Evolutionary conservation across 805 yeast species (phyloP).

Genomic region (Ogataea kodamae): DNA sequence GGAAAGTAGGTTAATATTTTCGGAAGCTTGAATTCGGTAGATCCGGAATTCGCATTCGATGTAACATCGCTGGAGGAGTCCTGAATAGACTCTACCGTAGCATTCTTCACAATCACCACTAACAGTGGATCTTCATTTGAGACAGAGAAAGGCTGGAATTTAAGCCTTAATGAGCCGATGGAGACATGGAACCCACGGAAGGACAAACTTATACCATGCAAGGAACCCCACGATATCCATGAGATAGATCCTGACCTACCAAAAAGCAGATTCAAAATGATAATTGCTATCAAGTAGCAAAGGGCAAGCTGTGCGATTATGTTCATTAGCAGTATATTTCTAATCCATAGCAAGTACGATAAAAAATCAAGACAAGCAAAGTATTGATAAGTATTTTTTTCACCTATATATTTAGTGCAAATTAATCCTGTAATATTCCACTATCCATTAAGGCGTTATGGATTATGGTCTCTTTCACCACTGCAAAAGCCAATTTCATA

Average conservation of each 20-base stretch:
- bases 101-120: background rate
- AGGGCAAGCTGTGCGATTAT: constrained; percentile 3
- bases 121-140: constrained; percentile 4
- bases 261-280: constrained; percentile 15
- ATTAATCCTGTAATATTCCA: constrained; percentile 40
- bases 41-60: no score
- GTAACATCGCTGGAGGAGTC: no score
- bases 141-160: constrained; percentile 19
- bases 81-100: background rate
- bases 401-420: background rate
- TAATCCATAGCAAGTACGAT: constrained; percentile 2
- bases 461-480: constrained; percentile 54
- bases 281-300: constrained; percentile 10
- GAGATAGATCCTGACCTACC: constrained; percentile 22
- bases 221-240: constrained; percentile 25
- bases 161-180: constrained; percentile 17
- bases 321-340: background rate
- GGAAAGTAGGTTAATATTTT: background rate
- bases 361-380: no score
- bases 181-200: constrained; percentile 6
- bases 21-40: background rate
- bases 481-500: constrained; percentile 72
- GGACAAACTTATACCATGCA: constrained; percentile 17
- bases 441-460: constrained; percentile 54
- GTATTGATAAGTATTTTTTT: background rate